phyloP scores from a whole-genome alignment of 805 yeast genomes.

The Candida adriatica region DNA sequence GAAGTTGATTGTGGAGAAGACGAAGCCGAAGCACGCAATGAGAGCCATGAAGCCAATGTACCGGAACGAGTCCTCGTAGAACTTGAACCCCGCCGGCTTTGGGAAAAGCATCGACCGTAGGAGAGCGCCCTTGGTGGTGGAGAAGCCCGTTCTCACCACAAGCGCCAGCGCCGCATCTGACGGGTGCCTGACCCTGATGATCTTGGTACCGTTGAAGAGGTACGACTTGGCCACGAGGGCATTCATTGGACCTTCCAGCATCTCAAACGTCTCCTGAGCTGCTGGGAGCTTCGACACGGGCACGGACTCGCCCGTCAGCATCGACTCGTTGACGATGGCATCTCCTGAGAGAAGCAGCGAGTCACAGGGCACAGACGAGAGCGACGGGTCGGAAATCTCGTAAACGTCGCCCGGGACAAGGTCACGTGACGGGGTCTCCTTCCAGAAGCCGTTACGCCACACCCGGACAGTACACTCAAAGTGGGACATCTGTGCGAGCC shows the following conservation, averaged over 20 bases:
- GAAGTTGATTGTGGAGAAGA: conserved; percentile 77
- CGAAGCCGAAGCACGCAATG: conserved; percentile 80
- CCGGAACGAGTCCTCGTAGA: conserved; percentile 89
- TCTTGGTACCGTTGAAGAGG: conserved; percentile 82
- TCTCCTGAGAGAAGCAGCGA: conserved; percentile 84
- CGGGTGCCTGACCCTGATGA: conserved; percentile 68
- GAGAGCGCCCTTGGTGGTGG: conserved; percentile 91
- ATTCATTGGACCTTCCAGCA: conserved; percentile 47
- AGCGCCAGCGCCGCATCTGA: conserved; percentile 67
- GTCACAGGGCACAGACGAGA: conserved; percentile 78
- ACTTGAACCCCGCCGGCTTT: conserved; percentile 87
- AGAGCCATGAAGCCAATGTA: conserved; percentile 92
- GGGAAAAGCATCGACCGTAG: conserved; percentile 96
- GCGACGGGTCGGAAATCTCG: conserved; percentile 83
- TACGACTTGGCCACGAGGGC: conserved; percentile 66
- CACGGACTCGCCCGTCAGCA: conserved; percentile 97
- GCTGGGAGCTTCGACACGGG: conserved; percentile 85
- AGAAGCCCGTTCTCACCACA: conserved; percentile 85
- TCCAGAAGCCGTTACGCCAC: conserved; percentile 92
- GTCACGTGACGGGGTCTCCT: conserved; percentile 63
- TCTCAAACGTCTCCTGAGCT: conserved; percentile 49
- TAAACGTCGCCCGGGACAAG: conserved; percentile 95
- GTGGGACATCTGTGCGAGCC: conserved; percentile 67
- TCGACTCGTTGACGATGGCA: conserved; percentile 93
- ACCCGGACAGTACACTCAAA: conserved; percentile 81